These are phyloP conservation scores for Zasmidium angulare DNA, from an alignment of 2,329 filamentous ascomycete species.

Conservation along the genomic window DNA sequence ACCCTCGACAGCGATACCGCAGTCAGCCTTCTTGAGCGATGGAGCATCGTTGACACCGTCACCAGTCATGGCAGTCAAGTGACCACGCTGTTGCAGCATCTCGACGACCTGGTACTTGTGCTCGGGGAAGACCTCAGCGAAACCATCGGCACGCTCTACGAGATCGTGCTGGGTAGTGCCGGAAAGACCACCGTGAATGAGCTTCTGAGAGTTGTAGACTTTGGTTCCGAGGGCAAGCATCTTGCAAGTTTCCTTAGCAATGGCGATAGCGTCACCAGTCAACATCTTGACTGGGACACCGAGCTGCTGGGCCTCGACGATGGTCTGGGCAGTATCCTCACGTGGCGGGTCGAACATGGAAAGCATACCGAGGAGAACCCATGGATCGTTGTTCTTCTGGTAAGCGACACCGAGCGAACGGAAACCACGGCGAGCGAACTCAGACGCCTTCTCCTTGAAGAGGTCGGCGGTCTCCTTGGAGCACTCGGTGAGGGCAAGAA, in stretches of 20 bases:
- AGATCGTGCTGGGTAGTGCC: slow-evolving; percentile 74
- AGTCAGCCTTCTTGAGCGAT: slow-evolving; percentile 72
- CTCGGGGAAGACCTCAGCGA: slow-evolving; percentile 72
- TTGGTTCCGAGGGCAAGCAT: slow-evolving; percentile 77
- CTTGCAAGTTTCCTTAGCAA: slow-evolving; percentile 80
- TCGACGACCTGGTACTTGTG: slow-evolving; percentile 76
- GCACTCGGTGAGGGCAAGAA: slow-evolving; percentile 68
- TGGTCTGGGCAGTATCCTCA: slow-evolving; percentile 76
- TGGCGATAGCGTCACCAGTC: slow-evolving; percentile 76
- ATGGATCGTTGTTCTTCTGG: slow-evolving; percentile 72
- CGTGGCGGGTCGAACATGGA: slow-evolving; percentile 79
- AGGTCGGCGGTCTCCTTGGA: slow-evolving; percentile 62
- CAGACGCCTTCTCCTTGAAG: slow-evolving; percentile 71
- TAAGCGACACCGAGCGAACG: slow-evolving; percentile 76
- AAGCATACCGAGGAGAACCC: slow-evolving; percentile 73
- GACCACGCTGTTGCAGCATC: slow-evolving; percentile 72
- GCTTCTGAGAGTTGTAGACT: slow-evolving; percentile 77
- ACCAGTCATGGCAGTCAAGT: slow-evolving; percentile 74
- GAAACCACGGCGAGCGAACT: slow-evolving; percentile 78
- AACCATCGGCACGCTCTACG: slow-evolving; percentile 71
- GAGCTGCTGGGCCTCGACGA: slow-evolving; percentile 72
- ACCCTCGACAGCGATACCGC: slow-evolving; percentile 72
- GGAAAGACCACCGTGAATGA: slow-evolving; percentile 73
- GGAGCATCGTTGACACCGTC: slow-evolving; percentile 74
- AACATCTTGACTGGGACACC: slow-evolving; percentile 80